Evolutionary conservation across 2,329 filamentous ascomycete genomes (phyloP).

Genomic region (Beauveria brongniartii): DNA sequence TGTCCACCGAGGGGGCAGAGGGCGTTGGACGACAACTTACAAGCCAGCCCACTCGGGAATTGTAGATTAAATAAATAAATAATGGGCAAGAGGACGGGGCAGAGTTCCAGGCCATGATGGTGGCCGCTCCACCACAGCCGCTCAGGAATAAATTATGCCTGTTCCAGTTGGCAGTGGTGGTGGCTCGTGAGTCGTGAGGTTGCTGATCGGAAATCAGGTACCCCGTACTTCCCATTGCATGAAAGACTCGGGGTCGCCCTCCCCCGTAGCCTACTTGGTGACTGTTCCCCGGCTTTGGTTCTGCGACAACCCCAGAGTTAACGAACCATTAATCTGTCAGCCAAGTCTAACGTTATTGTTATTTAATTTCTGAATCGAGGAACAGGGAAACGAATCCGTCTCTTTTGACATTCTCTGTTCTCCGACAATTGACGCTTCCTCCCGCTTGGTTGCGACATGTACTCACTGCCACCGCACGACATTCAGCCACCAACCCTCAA

Average conservation of each 20-base stretch:
- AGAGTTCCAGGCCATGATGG: constrained; percentile 8
- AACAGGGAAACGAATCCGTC: not conserved
- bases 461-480: not conserved
- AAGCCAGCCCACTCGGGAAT: not conserved
- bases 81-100: not conserved
- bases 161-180: not conserved
- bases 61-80: not conserved
- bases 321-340: not conserved
- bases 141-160: not conserved
- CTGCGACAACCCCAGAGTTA: constrained; percentile 6
- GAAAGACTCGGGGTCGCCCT: constrained; percentile 13
- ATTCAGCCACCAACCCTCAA: constrained; percentile 2
- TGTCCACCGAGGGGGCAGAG: not conserved
- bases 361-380: not conserved
- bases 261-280: not conserved
- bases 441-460: not conserved
- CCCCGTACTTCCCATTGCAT: constrained; percentile 14
- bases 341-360: not conserved
- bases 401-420: not conserved
- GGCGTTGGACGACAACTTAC: not conserved
- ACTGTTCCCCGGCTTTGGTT: constrained; percentile 6
- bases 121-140: constrained; percentile 3
- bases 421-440: not conserved
- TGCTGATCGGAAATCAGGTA: constrained; percentile 1
- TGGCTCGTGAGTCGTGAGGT: not conserved